Conservation (phyloP, 2,329 filamentous ascomycete species). For the Fusarium sororula region DNA sequence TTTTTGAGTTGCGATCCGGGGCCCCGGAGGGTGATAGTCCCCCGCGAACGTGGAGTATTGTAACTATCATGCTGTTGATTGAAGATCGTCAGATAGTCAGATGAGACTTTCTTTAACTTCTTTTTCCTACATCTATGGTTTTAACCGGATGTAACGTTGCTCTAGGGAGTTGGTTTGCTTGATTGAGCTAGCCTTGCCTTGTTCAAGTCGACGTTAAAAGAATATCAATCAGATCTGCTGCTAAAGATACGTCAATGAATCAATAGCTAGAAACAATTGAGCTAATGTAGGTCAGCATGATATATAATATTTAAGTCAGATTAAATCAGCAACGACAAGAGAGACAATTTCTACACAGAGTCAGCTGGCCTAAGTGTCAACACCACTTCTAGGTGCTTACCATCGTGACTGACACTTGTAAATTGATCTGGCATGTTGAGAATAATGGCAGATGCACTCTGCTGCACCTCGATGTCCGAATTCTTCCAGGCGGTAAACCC, state of each 20-base stretch:
- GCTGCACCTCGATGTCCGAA: background rate
- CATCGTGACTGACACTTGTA: too few species aligned
- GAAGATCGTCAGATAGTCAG: accelerated
- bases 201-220: too few species aligned
- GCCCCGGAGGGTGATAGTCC: background rate
- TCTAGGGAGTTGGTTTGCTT: accelerated
- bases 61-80: background rate
- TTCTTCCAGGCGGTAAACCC: accelerated
- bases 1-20: background rate
- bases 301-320: background rate
- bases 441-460: background rate
- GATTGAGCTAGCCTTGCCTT: too few species aligned
- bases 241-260: too few species aligned
- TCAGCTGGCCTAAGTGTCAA: too few species aligned
- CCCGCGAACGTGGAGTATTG: background rate
- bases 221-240: too few species aligned
- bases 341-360: accelerated
- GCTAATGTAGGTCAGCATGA: too few species aligned
- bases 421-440: background rate
- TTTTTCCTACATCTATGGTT: background rate
- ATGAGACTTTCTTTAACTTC: accelerated
- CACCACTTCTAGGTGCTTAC: background rate
- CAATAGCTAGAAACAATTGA: too few species aligned
- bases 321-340: accelerated
- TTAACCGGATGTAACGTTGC: background rate